Conservation (phyloP, 129 eudicot genomes). For the Saussurea involucrata region DNA sequence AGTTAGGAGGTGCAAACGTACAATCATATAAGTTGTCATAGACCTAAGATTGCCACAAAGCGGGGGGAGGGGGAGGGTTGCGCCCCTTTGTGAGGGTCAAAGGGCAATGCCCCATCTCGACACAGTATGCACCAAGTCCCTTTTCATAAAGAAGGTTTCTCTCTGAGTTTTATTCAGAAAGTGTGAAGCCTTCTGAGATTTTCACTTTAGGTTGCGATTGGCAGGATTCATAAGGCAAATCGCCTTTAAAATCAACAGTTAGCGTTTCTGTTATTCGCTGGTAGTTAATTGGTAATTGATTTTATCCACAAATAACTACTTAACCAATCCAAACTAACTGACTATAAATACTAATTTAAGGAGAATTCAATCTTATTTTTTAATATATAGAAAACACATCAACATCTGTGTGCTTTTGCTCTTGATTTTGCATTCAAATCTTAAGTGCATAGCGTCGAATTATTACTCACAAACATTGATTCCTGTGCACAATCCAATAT, state of each 20-base stretch:
- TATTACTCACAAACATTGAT: background rate
- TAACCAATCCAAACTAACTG: background rate
- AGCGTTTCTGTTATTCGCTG: background rate
- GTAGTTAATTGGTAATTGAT: background rate
- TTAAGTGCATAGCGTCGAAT: background rate
- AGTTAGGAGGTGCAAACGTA: too few species aligned
- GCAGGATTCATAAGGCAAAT: too few species aligned
- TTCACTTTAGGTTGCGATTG: too few species aligned
- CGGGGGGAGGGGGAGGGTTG: too few species aligned
- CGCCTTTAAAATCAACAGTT: too few species aligned
- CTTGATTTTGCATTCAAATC: background rate
- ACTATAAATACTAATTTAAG: background rate
- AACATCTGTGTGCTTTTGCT: background rate
- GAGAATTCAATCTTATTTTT: background rate
- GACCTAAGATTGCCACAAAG: too few species aligned
- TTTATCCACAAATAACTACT: background rate
- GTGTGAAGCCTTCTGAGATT: too few species aligned
- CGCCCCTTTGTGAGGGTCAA: too few species aligned
- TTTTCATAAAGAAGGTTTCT: too few species aligned
- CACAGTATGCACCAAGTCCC: background rate
- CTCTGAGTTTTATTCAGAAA: too few species aligned
- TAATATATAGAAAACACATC: background rate
- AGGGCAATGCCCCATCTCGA: too few species aligned
- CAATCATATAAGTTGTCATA: too few species aligned
- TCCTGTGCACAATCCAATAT: background rate